phyloP scores from a whole-genome alignment of 2,329 filamentous ascomycete species.

The Annulohypoxylon truncatum region DNA sequence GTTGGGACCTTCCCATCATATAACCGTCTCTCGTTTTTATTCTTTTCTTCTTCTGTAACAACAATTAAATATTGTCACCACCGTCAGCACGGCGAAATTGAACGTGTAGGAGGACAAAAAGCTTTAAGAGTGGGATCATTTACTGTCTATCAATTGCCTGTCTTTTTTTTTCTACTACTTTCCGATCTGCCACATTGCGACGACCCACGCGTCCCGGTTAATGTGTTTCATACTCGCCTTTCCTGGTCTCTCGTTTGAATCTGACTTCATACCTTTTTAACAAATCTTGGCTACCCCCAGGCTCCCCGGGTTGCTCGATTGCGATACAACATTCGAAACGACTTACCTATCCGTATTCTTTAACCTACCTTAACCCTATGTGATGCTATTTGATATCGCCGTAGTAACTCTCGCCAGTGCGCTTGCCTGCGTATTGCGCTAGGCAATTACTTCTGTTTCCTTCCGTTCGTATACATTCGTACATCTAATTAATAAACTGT shows the following conservation, averaged over 20 bases:
- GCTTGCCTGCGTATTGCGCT: constrained; percentile 45
- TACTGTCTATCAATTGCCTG: constrained; percentile 29
- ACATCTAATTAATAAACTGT: constrained; percentile 35
- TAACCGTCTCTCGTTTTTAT: constrained; percentile 6
- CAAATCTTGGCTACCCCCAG: constrained; percentile 12
- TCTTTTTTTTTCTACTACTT: constrained; percentile 14
- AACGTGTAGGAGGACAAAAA: background rate
- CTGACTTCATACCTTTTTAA: constrained; percentile 28
- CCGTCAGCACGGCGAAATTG: background rate
- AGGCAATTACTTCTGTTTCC: constrained; percentile 15
- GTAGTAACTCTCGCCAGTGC: constrained; percentile 37
- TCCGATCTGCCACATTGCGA: constrained; percentile 19
- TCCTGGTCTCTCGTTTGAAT: constrained; percentile 38
- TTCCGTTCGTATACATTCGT: background rate
- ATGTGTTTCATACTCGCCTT: constrained; percentile 40
- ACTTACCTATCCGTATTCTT: constrained; percentile 15
- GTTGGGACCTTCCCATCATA: constrained; percentile 21
- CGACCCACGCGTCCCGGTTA: constrained; percentile 40
- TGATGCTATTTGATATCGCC: constrained; percentile 41
- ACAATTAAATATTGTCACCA: background rate
- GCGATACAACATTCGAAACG: constrained; percentile 34
- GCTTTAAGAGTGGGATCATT: constrained; percentile 10
- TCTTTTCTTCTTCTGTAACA: constrained; percentile 21
- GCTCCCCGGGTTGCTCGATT: constrained; percentile 8
- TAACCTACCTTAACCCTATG: constrained; percentile 17